These are phyloP conservation scores for Fistulina hepatica DNA, from an alignment of 1,284 basidiomycete genomes.

Conservation along the genomic window DNA sequence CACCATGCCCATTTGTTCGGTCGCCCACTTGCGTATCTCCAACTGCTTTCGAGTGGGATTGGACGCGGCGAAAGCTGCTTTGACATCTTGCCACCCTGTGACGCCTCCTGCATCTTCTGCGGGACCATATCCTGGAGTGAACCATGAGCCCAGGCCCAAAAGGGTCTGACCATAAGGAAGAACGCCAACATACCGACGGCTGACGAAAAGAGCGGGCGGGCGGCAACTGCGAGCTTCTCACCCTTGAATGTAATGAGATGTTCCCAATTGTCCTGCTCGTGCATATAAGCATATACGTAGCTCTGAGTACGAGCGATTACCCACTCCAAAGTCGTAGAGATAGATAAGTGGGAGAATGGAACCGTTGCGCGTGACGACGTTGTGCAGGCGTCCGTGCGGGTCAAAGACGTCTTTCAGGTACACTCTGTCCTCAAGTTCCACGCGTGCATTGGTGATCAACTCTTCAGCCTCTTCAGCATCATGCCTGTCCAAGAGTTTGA, in stretches of 20 bases:
- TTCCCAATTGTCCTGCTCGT: slow-evolving; percentile 10
- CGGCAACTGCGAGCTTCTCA: slow-evolving; percentile 3
- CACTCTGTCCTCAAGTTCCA: too few relatives aligned
- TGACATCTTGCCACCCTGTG: slow-evolving; percentile 14
- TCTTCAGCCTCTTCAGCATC: too few relatives aligned
- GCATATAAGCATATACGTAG: not conserved
- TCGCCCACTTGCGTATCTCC: not conserved
- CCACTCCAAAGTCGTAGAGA: slow-evolving; percentile 12
- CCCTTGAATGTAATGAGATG: slow-evolving; percentile 12
- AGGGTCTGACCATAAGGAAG: too few relatives aligned
- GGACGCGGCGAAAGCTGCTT: slow-evolving; percentile 12
- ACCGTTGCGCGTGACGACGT: too few relatives aligned
- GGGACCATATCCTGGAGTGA: slow-evolving; percentile 8
- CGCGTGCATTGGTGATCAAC: too few relatives aligned
- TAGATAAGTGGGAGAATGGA: slow-evolving; percentile 11
- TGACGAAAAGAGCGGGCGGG: not conserved
- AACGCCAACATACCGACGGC: not conserved
- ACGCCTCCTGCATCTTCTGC: slow-evolving; percentile 14
- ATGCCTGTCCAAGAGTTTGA: too few relatives aligned
- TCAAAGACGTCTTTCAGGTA: too few relatives aligned
- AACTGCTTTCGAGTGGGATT: slow-evolving; percentile 1
- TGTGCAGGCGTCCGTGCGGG: too few relatives aligned
- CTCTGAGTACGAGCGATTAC: not conserved
- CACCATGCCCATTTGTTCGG: not conserved
- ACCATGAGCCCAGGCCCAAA: too few relatives aligned